Evolutionary conservation across 768 basidiomycete genomes (phyloP).

Genomic region (Sarcomyxa edulis): DNA sequence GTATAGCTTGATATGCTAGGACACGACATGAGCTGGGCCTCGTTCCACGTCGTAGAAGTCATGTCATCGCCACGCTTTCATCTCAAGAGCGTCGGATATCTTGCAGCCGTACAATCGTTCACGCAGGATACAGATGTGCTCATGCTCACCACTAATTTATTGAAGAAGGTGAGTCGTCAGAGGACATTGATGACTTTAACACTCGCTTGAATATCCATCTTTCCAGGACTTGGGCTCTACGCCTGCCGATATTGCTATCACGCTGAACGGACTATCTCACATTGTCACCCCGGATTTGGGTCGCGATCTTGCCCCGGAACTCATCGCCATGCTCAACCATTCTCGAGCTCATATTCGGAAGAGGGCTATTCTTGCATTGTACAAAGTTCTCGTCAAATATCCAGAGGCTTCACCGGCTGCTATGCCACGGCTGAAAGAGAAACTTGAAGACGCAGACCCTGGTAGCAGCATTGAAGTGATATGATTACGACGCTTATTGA

Average conservation of each 20-base stretch:
- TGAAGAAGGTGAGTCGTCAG: constrained; percentile 78
- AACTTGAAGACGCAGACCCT: constrained; percentile 72
- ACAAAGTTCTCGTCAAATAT: constrained; percentile 75
- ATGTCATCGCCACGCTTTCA: constrained; percentile 93
- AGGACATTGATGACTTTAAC: background rate
- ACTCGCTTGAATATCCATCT: constrained; percentile 13
- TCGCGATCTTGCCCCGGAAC: constrained; percentile 83
- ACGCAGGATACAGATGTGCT: constrained; percentile 93
- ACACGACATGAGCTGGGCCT: constrained; percentile 92
- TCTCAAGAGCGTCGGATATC: constrained; percentile 93
- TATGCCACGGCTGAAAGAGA: constrained; percentile 69
- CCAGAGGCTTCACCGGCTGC: constrained; percentile 71
- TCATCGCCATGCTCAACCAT: constrained; percentile 84
- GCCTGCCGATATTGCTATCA: constrained; percentile 69
- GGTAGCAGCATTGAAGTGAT: no score
- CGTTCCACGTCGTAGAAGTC: constrained; percentile 95
- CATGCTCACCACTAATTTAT: constrained; percentile 92
- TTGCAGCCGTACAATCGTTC: constrained; percentile 90
- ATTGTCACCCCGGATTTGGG: constrained; percentile 85
- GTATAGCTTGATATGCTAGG: constrained; percentile 93
- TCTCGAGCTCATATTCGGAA: constrained; percentile 87
- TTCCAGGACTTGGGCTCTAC: constrained; percentile 74
- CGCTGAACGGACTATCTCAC: constrained; percentile 78
- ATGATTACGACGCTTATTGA: no score
- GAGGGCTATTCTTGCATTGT: constrained; percentile 80